Percentiles rank a stretch among this genome's conserved stretches.
phyloP scores from a whole-genome alignment of 306 rosid species.

The Cicer cuneatum region DNA sequence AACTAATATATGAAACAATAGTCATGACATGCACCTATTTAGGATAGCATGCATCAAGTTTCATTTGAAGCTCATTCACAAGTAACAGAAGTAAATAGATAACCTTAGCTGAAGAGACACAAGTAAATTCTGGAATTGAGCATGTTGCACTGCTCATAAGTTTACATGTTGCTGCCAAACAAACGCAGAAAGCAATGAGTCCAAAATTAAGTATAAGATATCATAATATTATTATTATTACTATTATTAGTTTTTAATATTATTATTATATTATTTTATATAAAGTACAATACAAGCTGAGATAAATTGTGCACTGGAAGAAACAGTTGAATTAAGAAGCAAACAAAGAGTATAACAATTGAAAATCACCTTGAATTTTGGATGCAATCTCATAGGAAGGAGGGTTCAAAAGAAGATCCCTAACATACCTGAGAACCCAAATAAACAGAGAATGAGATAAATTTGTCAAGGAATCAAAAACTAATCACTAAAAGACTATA shows the following conservation, averaged over 20 bases:
- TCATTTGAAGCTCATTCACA: constrained; percentile 23
- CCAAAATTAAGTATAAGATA: constrained; percentile 30
- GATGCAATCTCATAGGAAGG: constrained; percentile 85
- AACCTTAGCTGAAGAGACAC: constrained; percentile 95
- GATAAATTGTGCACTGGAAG: constrained; percentile 21
- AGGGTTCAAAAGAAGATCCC: constrained; percentile 94
- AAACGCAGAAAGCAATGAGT: constrained; percentile 41
- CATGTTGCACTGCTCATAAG: constrained; percentile 77
- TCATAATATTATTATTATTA: background rate
- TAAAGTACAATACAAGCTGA: background rate
- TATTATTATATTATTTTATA: background rate
- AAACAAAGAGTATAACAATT: constrained; percentile 13
- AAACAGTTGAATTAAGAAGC: constrained; percentile 15
- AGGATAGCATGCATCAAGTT: constrained; percentile 31
- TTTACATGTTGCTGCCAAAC: constrained; percentile 80
- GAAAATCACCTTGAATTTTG: constrained; percentile 81
- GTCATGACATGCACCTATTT: background rate
- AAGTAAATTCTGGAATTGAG: constrained; percentile 94
- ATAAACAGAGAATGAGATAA: constrained; percentile 25
- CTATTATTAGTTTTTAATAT: background rate
- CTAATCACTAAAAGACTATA: background rate
- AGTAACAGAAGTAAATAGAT: constrained; percentile 40
- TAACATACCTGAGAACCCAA: constrained; percentile 66
- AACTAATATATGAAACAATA: constrained; percentile 28
- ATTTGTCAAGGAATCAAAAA: constrained; percentile 26